Percentiles rank a stretch among this genome's conserved stretches.
These are phyloP conservation scores for Rhodotorula kratochvilovae DNA, from an alignment of 768 basidiomycete species.

Conservation along the genomic window DNA sequence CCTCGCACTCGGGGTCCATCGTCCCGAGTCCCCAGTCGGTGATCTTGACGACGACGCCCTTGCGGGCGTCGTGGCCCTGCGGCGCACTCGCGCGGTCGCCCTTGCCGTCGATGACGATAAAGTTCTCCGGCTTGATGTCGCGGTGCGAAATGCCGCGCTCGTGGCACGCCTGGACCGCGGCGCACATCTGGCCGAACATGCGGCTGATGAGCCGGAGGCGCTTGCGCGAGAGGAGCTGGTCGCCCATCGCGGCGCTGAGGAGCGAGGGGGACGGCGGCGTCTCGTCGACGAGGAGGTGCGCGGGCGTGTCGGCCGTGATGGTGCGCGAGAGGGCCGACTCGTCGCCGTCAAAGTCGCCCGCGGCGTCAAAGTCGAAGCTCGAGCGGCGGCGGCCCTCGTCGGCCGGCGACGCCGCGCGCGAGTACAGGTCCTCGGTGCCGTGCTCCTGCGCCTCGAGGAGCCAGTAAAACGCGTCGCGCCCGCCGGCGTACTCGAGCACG, in stretches of 20 bases:
- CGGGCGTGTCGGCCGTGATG: conserved; percentile 44
- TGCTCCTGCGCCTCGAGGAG: conserved; percentile 85
- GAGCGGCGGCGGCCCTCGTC: conserved; percentile 2
- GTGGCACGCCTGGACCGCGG: conserved; percentile 91
- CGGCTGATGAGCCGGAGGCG: conserved; percentile 87
- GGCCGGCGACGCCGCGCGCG: conserved; percentile 40
- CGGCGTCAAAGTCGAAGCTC: conserved; percentile 2
- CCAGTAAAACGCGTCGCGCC: conserved; percentile 97
- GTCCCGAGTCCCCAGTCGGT: conserved; percentile 96
- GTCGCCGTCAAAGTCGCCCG: conserved; percentile 32
- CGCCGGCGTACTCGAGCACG: conserved; percentile 90
- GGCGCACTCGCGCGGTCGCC: conserved; percentile 19
- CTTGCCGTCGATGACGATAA: conserved; percentile 83
- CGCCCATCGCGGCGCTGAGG: conserved; percentile 58
- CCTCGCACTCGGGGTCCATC: conserved; percentile 76
- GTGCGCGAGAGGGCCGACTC: conserved; percentile 44
- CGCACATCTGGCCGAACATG: conserved; percentile 99
- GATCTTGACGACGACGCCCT: conserved; percentile 91
- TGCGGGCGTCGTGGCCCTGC: conserved; percentile 51
- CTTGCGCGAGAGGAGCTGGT: conserved; percentile 74
- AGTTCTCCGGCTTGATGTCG: conserved; percentile 99
- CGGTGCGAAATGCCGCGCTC: conserved; percentile 85
- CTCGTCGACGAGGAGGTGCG: conserved; percentile 40
- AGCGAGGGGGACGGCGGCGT: conserved; percentile 93
- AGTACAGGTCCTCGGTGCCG: conserved; percentile 35